These are phyloP conservation scores for Ophiocordyceps sinensis DNA, from an alignment of 2,329 filamentous ascomycete species.

Conservation along the genomic window DNA sequence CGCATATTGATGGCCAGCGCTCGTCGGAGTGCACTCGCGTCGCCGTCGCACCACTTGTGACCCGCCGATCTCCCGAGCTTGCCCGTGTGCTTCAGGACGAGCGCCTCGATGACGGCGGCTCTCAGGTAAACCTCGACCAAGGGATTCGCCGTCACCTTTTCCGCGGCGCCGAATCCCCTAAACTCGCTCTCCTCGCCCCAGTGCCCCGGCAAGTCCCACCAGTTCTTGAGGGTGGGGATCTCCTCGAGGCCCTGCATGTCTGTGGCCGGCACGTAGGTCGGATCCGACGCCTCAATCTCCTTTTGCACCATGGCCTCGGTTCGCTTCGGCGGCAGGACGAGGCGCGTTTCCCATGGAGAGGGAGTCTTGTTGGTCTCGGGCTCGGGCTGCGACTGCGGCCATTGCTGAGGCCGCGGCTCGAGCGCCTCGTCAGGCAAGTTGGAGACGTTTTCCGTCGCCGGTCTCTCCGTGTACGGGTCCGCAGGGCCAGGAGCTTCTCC, in stretches of 20 bases:
- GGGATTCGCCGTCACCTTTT: slow-evolving; percentile 25
- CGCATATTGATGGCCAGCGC: slow-evolving; percentile 23
- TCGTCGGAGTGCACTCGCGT: slow-evolving; percentile 17
- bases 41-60: slow-evolving; percentile 18
- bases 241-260: slow-evolving; percentile 29
- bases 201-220: slow-evolving; percentile 40
- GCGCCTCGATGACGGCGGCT: slow-evolving; percentile 36
- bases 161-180: slow-evolving; percentile 24
- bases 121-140: slow-evolving; percentile 33
- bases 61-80: slow-evolving; percentile 15
- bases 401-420: slow-evolving; percentile 4
- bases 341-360: slow-evolving; percentile 13
- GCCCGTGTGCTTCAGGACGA: slow-evolving; percentile 24
- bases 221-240: slow-evolving; percentile 30
- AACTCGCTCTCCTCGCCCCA: slow-evolving; percentile 33
- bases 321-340: slow-evolving; percentile 18
- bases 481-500: slow-evolving; percentile 22
- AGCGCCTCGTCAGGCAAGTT: slow-evolving; percentile 17
- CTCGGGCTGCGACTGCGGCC: background rate
- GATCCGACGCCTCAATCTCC: slow-evolving; percentile 14
- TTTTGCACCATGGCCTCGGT: slow-evolving; percentile 19
- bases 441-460: slow-evolving; percentile 12
- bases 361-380: slow-evolving; percentile 9
- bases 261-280: slow-evolving; percentile 32
- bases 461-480: slow-evolving; percentile 23